Percentiles rank a stretch among this genome's conserved stretches.
Conservation (phyloP, 495 filamentous ascomycete genomes). For the Astrothelium subdiscretum region DNA sequence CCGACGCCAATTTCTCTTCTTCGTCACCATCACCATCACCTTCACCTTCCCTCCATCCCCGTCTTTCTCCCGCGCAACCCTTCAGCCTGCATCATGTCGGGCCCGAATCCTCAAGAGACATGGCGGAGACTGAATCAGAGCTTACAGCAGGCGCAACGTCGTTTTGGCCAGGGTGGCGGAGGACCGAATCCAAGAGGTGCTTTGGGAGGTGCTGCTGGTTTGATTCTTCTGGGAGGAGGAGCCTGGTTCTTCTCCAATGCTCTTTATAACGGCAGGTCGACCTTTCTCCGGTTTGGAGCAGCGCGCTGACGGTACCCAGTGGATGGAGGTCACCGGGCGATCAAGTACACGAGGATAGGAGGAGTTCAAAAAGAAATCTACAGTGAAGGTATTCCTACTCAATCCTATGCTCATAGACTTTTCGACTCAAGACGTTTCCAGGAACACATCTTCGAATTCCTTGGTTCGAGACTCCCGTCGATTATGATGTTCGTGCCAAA, state of each 20-base stretch:
- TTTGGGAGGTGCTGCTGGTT: constrained; percentile 26
- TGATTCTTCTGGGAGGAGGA: constrained; percentile 55
- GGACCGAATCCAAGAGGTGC: constrained; percentile 26
- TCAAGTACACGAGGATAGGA: constrained; percentile 90
- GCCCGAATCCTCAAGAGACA: constrained; percentile 46
- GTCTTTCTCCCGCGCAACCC: neutral
- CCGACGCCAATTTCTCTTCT: neutral
- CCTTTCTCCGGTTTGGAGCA: neutral
- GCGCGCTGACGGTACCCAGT: constrained; percentile 36
- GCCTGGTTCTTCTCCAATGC: constrained; percentile 61
- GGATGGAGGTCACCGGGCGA: constrained; percentile 96
- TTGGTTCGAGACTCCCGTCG: constrained; percentile 94
- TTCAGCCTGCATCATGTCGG: neutral
- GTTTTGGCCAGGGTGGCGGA: constrained; percentile 41
- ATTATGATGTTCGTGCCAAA: constrained; percentile 95
- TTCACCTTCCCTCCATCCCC: neutral
- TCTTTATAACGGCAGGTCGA: constrained; percentile 71
- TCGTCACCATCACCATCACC: neutral
- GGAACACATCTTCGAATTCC: constrained; percentile 89
- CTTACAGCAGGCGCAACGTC: constrained; percentile 39
- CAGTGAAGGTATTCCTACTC: constrained; percentile 59
- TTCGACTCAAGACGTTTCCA: constrained; percentile 25
- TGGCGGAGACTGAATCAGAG: constrained; percentile 53
- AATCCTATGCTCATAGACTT: neutral
- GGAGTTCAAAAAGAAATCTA: constrained; percentile 97